Conservation (phyloP, 2,329 filamentous ascomycete genomes). For the Drechslerella stenobrocha region DNA sequence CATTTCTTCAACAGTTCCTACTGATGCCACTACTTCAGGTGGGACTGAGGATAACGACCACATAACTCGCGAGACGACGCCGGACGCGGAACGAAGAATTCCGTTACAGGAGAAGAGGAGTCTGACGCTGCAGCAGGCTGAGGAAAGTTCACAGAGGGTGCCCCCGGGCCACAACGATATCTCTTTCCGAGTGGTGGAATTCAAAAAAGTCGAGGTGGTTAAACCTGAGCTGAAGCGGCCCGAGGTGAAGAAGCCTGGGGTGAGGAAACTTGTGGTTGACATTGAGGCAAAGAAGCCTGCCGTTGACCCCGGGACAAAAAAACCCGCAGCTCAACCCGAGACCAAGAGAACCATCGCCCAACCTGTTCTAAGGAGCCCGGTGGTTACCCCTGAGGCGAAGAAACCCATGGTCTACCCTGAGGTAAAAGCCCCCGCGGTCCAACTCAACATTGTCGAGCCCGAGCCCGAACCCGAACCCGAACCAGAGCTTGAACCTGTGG, state of each 20-base stretch:
- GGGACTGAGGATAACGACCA: conserved; percentile 20
- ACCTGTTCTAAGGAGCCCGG: no score
- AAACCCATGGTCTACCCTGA: no score
- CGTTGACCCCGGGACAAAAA: conserved; percentile 1
- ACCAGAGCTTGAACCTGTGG: background rate
- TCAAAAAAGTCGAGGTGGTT: conserved; percentile 9
- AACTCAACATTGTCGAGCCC: no score
- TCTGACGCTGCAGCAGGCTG: conserved; percentile 14
- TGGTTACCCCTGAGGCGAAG: no score
- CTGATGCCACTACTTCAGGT: conserved; percentile 12
- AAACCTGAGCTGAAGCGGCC: background rate
- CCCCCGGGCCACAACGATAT: conserved; percentile 33
- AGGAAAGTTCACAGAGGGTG: no score
- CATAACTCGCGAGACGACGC: conserved; percentile 38
- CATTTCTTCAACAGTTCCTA: conserved; percentile 21
- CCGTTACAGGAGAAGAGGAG: conserved; percentile 18
- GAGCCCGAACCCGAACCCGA: conserved; percentile 12
- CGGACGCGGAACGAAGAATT: conserved; percentile 21
- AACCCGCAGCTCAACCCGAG: no score
- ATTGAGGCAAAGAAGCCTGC: background rate
- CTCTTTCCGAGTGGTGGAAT: conserved; percentile 33
- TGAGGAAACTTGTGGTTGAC: background rate
- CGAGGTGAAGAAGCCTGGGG: background rate
- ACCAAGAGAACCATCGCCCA: no score
- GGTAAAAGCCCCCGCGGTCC: background rate